Conservation (phyloP, 495 filamentous ascomycete species). For the Neurospora pannonica region DNA sequence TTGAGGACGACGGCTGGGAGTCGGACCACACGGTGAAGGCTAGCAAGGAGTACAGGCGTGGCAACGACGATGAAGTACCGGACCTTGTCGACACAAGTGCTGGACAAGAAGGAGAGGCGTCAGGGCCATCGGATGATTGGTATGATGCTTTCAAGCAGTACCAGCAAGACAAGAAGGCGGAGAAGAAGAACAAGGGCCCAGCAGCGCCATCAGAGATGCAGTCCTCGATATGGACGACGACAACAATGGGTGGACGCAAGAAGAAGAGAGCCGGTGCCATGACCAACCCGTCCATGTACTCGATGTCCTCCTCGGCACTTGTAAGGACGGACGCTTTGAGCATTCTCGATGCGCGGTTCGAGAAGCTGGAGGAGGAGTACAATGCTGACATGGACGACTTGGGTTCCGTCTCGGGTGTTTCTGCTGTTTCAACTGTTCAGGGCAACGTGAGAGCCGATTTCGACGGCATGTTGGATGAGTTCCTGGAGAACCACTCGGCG, state of each 20-base stretch:
- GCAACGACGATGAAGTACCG: conserved; percentile 36
- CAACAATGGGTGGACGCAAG: conserved; percentile 57
- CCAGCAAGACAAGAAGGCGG: conserved; percentile 60
- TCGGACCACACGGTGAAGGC: conserved; percentile 86
- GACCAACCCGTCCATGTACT: conserved; percentile 82
- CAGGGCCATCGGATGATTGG: conserved; percentile 58
- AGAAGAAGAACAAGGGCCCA: conserved; percentile 29
- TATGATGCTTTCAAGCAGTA: conserved; percentile 83
- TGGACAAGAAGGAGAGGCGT: conserved; percentile 21
- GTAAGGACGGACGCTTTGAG: conserved; percentile 81
- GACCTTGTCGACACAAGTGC: conserved; percentile 34
- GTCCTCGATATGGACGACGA: conserved; percentile 71
- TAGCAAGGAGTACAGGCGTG: conserved; percentile 31
- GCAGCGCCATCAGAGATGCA: conserved; percentile 50
- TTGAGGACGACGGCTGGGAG: conserved; percentile 71
- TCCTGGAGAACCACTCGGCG: conserved; percentile 67
- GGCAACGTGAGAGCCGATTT: conserved; percentile 63
- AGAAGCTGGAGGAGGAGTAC: conserved; percentile 79
- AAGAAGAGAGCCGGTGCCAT: conserved; percentile 90
- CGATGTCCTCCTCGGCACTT: conserved; percentile 91
- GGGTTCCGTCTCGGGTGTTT: conserved; percentile 37
- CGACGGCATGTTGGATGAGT: conserved; percentile 86
- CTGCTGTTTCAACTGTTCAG: conserved; percentile 40
- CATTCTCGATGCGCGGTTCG: conserved; percentile 81
- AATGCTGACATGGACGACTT: conserved; percentile 59